phyloP scores from a whole-genome alignment of 2,329 filamentous ascomycete species.

The Aspergillus terreus region DNA sequence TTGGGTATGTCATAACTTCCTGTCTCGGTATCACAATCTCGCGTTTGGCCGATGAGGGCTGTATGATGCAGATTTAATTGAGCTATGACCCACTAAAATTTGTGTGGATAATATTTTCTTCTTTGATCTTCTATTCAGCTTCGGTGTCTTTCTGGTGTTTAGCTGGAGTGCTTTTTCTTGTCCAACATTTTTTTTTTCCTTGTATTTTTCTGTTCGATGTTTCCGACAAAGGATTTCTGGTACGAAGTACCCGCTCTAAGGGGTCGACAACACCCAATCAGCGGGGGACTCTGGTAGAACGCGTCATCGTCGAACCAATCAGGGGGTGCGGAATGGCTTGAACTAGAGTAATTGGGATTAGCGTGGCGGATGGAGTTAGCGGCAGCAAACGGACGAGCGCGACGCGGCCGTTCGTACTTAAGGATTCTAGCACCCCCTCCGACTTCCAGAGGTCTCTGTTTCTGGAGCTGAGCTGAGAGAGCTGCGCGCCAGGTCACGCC shows the following conservation, averaged over 20 bases:
- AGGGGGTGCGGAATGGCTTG: constrained; percentile 25
- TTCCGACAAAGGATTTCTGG: constrained; percentile 21
- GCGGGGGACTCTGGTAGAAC: constrained; percentile 13
- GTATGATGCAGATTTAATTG: neutral
- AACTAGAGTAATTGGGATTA: constrained; percentile 32
- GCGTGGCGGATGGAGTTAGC: constrained; percentile 35
- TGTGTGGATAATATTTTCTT: constrained; percentile 1
- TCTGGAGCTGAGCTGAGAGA: constrained; percentile 31
- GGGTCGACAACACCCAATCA: constrained; percentile 21
- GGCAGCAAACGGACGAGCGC: constrained; percentile 31
- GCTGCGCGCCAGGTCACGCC: constrained; percentile 21
- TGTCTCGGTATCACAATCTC: constrained; percentile 13
- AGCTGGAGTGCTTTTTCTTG: neutral
- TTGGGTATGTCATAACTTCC: constrained; percentile 21
- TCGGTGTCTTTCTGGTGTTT: constrained; percentile 1
- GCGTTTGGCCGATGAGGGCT: constrained; percentile 6
- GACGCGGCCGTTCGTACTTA: constrained; percentile 37
- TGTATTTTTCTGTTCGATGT: constrained; percentile 10
- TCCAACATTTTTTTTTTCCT: neutral
- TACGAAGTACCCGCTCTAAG: constrained; percentile 17
- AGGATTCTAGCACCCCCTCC: constrained; percentile 40
- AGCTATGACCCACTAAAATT: neutral
- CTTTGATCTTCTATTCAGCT: constrained; percentile 9
- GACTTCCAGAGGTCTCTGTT: constrained; percentile 35
- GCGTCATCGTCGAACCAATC: constrained; percentile 29